Conservation (phyloP, 2,329 filamentous ascomycete species). For the Colletotrichum camelliae region DNA sequence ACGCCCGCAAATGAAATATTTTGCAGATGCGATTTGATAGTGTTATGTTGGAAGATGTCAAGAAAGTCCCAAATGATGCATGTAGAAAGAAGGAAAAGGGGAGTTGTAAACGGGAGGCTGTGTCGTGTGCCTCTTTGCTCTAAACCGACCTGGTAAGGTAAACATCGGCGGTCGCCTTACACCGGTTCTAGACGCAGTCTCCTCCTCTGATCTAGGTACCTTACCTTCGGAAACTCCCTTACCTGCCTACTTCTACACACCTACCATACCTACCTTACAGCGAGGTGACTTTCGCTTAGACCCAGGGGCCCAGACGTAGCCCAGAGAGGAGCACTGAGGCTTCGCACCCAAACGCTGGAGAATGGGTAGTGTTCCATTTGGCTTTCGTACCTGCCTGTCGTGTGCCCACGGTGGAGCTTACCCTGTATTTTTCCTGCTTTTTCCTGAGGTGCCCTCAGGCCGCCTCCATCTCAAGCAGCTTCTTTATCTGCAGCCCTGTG, state of each 20-base stretch:
- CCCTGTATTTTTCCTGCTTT: not conserved
- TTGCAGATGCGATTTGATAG: not conserved
- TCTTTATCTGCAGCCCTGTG: not conserved
- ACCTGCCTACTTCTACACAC: not conserved
- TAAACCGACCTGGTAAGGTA: not conserved
- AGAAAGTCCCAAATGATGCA: not conserved
- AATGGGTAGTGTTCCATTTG: not conserved
- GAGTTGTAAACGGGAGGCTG: not conserved
- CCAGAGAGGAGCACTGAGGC: not conserved
- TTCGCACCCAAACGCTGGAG: not conserved
- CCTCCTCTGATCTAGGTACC: not conserved
- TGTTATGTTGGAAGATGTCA: not conserved
- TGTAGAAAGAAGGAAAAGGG: not conserved
- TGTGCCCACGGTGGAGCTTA: not conserved
- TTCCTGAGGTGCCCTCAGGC: not conserved
- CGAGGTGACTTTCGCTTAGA: not conserved
- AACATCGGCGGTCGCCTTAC: not conserved
- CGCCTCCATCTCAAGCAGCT: not conserved
- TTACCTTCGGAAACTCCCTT: not conserved
- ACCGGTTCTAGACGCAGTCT: slow-evolving; percentile 5
- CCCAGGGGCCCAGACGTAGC: not conserved
- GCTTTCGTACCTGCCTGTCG: slow-evolving; percentile 11
- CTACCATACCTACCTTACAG: not conserved
- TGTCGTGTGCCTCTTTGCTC: slow-evolving; percentile 15
- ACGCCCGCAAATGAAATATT: not conserved